Conservation (phyloP, 768 basidiomycete genomes). For the Boletus sensibilis region DNA sequence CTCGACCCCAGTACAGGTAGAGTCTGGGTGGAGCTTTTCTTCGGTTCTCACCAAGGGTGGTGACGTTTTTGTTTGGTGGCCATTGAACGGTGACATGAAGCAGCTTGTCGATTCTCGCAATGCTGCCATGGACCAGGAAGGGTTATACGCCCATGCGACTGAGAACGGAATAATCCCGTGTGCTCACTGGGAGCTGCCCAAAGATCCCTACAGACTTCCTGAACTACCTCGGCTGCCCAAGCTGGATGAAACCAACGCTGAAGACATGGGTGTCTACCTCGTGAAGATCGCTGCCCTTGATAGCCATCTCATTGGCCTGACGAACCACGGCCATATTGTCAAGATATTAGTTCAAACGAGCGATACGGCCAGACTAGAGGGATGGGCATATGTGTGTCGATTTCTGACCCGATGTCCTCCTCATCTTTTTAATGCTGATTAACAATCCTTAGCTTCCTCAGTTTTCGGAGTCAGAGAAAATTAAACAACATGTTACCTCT, state of each 20-base stretch:
- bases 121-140: slow-evolving; percentile 44
- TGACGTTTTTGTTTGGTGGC: slow-evolving; percentile 77
- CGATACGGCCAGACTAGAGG: slow-evolving; percentile 38
- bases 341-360: slow-evolving; percentile 49
- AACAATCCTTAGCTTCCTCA: slow-evolving; percentile 56
- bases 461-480: slow-evolving; percentile 62
- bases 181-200: slow-evolving; percentile 52
- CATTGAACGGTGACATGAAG: slow-evolving; percentile 46
- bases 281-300: slow-evolving; percentile 83
- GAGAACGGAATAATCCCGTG: slow-evolving; percentile 55
- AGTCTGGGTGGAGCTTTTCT: slow-evolving; percentile 83
- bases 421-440: neutral
- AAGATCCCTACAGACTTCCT: slow-evolving; percentile 59
- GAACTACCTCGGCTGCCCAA: slow-evolving; percentile 59
- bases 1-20: slow-evolving; percentile 58
- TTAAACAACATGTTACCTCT: slow-evolving; percentile 48
- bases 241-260: slow-evolving; percentile 31
- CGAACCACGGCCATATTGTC: slow-evolving; percentile 75
- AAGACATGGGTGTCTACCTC: slow-evolving; percentile 44
- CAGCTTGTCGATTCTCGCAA: slow-evolving; percentile 39
- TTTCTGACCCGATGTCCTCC: neutral
- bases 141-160: slow-evolving; percentile 31
- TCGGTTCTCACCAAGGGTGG: slow-evolving; percentile 70
- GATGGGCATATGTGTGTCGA: slow-evolving; percentile 75
- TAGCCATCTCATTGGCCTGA: slow-evolving; percentile 72